Base-by-base conservation (phyloP, 192 early-diverging fungal genomes). In the Linnemannia schmuckeri region DNA sequence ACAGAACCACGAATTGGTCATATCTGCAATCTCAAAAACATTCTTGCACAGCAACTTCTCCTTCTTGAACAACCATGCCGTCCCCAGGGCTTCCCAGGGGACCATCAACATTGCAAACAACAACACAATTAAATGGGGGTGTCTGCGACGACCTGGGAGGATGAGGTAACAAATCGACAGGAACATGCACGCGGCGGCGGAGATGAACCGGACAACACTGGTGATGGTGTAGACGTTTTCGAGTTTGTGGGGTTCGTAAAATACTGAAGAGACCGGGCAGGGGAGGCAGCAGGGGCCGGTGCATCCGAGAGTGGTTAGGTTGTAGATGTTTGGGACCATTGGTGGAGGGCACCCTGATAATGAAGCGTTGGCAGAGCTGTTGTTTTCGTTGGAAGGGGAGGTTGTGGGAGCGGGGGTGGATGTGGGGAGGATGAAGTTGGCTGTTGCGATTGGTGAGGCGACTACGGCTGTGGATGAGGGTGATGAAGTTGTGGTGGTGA, bases 1-100 rank as follows among this genome's bases (percentile, higher is more conserved):
- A 42, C 84, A 86, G 8, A 86, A 47, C 75, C 75, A 77, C 13
- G 84, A 86, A 37, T 86, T 86, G 54, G 84, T 63, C 75, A 86
- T 77, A 5, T 71, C 77, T 1, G 84, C 75, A 57, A 81, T 68
- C 61, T 86, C 84, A 38, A 57, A 77, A 1, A 35, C 38, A 40
- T 37, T 86, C n/a, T 86, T 77, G 49, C 84, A 86, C 46, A 86
- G 35, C n/a, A 86, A 35, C 24, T 77, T 47, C 33, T 80, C 75
- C 22, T 74, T 76, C 42, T 77, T 61, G 12, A 49, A 73, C 40
- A 80, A 35, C 84, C 84, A 86, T 0, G 55, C 46, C 3, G 75
- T 86, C 3, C 78, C 84, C 30, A 86, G 20, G 0, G 57, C 84
- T 40, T 86, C 79, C 74, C 74, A 86, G 13, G 84, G 84, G 0